Percentiles rank a stretch among this genome's conserved stretches.
Conservation (phyloP, 352 stramenopile species). For the Saprolegnia parasitica region DNA sequence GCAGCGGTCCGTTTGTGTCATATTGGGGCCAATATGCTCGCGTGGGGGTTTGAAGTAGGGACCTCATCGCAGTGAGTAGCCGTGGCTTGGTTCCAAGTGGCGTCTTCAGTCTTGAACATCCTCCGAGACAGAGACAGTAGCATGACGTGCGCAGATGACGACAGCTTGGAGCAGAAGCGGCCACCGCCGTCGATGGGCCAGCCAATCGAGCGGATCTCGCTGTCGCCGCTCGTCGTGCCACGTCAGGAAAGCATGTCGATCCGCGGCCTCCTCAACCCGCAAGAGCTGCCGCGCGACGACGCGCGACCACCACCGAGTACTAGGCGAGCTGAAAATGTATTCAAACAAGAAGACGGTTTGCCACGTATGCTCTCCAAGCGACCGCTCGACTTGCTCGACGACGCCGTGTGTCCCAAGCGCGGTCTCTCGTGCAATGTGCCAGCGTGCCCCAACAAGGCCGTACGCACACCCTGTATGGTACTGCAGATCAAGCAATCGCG, state of each 20-base stretch:
- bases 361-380: not conserved
- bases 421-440: slow-evolving; percentile 22
- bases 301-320: slow-evolving; percentile 1
- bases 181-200: slow-evolving; percentile 3
- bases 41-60: not conserved
- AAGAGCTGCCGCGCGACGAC: not conserved
- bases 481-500: not conserved
- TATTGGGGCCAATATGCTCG: not conserved
- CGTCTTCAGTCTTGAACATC: slow-evolving; percentile 14
- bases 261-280: slow-evolving; percentile 18
- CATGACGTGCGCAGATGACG: not conserved
- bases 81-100: not conserved
- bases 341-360: slow-evolving; percentile 24
- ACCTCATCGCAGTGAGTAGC: not conserved
- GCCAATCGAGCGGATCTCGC: not conserved
- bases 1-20: not conserved
- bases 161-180: not conserved
- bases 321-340: not conserved
- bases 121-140: not conserved
- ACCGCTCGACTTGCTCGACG: not conserved
- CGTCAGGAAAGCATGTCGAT: slow-evolving; percentile 20
- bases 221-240: not conserved
- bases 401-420: slow-evolving; percentile 6
- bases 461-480: not conserved
- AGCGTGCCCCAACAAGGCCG: slow-evolving; percentile 27